These are phyloP conservation scores for Chaetoceros tenuissimus DNA, from an alignment of 108 stramenopile genomes.

Conservation along the genomic window DNA sequence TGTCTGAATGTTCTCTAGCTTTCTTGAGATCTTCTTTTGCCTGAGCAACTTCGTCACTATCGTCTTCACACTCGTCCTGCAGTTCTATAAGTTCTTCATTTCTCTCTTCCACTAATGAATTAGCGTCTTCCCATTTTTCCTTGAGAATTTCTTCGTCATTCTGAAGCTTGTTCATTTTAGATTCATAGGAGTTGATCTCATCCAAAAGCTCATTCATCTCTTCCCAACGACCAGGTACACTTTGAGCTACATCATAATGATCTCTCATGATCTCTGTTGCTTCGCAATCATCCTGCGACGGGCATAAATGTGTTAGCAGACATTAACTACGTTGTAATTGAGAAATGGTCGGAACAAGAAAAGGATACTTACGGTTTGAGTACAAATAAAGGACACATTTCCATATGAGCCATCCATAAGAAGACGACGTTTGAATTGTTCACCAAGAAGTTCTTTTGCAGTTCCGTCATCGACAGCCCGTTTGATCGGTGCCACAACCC, in stretches of 20 bases:
- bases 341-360: too few relatives aligned
- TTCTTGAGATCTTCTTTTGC: constrained; percentile 7
- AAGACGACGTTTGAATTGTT: constrained; percentile 38
- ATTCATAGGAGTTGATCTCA: constrained; percentile 11
- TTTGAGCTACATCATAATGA: constrained; percentile 30
- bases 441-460: constrained; percentile 41
- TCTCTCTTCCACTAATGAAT: constrained; percentile 7
- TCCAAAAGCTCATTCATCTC: constrained; percentile 23
- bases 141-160: constrained; percentile 28
- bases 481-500: constrained; percentile 36
- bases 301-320: too few relatives aligned
- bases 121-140: constrained; percentile 15
- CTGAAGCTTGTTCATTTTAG: constrained; percentile 7
- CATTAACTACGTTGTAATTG: too few relatives aligned
- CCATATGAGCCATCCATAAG: constrained; percentile 45
- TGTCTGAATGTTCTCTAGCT: not conserved
- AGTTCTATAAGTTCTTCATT: constrained; percentile 11
- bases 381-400: constrained; percentile 36
- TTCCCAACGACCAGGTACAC: constrained; percentile 34
- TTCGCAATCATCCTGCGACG: constrained; percentile 40
- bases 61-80: constrained; percentile 7
- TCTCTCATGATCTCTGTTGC: constrained; percentile 41
- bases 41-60: constrained; percentile 9
- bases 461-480: constrained; percentile 34
- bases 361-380: too few relatives aligned